Percentiles rank a stretch among this genome's conserved stretches.
These are phyloP conservation scores for Globisporangium sylvaticum DNA, from an alignment of 352 stramenopile genomes.

Conservation along the genomic window DNA sequence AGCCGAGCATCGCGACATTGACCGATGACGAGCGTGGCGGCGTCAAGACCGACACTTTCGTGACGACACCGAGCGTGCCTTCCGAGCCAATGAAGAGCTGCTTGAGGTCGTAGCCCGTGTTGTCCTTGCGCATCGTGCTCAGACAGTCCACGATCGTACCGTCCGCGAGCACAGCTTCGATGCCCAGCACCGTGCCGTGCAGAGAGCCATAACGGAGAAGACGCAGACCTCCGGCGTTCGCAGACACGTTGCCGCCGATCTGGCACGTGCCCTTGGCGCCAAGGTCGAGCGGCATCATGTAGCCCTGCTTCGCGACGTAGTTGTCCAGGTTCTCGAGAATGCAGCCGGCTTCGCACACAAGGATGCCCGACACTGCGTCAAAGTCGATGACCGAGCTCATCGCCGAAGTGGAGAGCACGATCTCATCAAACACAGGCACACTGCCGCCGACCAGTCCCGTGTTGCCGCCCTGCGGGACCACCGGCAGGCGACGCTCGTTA, in stretches of 20 bases:
- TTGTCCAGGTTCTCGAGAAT: constrained; percentile 93
- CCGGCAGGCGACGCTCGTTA: constrained; percentile 77
- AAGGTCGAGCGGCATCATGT: constrained; percentile 95
- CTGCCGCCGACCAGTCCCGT: constrained; percentile 95
- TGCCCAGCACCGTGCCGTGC: constrained; percentile 91
- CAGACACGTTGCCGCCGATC: constrained; percentile 95
- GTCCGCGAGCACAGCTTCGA: constrained; percentile 93
- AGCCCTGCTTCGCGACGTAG: constrained; percentile 78
- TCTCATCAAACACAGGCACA: constrained; percentile 89
- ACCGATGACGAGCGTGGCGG: constrained; percentile 62
- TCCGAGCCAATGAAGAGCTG: constrained; percentile 97
- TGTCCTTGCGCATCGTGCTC: constrained; percentile 95
- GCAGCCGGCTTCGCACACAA: constrained; percentile 89
- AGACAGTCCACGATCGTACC: constrained; percentile 90
- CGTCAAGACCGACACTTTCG: constrained; percentile 85
- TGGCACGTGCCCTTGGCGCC: constrained; percentile 97
- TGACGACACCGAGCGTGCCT: constrained; percentile 95
- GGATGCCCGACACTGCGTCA: constrained; percentile 81
- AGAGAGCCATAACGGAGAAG: constrained; percentile 94
- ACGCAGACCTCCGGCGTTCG: constrained; percentile 94
- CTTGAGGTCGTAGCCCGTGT: constrained; percentile 96
- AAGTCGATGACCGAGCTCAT: constrained; percentile 93
- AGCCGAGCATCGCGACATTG: constrained; percentile 91
- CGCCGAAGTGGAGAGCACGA: constrained; percentile 90
- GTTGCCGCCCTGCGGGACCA: constrained; percentile 96